A percentile compares a stretch with the other conserved stretches of the same genome.
Evolutionary conservation across 352 stramenopile species (phyloP).

Genomic region (Globisporangium megalacanthum): DNA sequence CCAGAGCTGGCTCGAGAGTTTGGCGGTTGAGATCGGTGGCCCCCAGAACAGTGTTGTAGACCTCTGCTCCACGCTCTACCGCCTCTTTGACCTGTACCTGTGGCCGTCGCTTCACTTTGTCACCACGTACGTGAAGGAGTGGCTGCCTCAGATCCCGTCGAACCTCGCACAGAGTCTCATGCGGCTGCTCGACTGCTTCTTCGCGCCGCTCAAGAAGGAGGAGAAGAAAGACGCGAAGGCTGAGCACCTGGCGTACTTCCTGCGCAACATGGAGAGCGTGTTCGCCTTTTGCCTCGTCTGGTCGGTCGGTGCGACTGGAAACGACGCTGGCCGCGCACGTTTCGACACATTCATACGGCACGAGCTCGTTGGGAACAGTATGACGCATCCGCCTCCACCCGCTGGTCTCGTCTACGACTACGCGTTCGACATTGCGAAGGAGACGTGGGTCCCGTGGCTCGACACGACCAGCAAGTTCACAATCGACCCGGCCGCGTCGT

Average conservation of each 20-base stretch:
- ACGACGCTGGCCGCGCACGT: conserved; percentile 70
- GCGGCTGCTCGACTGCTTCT: conserved; percentile 90
- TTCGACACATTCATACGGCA: conserved; percentile 87
- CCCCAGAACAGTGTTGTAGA: conserved; percentile 36
- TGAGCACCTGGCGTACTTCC: conserved; percentile 60
- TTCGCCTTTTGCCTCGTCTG: conserved; percentile 93
- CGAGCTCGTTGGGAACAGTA: conserved; percentile 65
- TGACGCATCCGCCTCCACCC: conserved; percentile 49
- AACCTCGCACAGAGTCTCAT: conserved; percentile 88
- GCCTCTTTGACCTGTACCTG: conserved; percentile 88
- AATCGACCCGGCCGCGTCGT: conserved; percentile 71
- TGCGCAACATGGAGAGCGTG: conserved; percentile 79
- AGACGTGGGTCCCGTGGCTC: conserved; percentile 88
- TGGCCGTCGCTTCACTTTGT: conserved; percentile 77
- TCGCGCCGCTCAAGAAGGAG: conserved; percentile 76
- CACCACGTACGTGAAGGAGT: conserved; percentile 86
- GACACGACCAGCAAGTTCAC: conserved; percentile 83
- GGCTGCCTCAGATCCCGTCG: conserved; percentile 89
- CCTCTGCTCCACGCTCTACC: conserved; percentile 41
- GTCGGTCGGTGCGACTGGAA: conserved; percentile 89
- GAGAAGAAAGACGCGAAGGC: conserved; percentile 81
- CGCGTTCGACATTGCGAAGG: conserved; percentile 74
- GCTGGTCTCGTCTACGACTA: conserved; percentile 88
- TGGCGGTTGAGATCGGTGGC: conserved; percentile 55
- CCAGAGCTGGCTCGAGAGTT: conserved; percentile 81